Evolutionary conservation across 306 rosid genomes (phyloP), one percentile per base, ranked within the genome.

Genomic region (Cicer arietinum): DNA sequence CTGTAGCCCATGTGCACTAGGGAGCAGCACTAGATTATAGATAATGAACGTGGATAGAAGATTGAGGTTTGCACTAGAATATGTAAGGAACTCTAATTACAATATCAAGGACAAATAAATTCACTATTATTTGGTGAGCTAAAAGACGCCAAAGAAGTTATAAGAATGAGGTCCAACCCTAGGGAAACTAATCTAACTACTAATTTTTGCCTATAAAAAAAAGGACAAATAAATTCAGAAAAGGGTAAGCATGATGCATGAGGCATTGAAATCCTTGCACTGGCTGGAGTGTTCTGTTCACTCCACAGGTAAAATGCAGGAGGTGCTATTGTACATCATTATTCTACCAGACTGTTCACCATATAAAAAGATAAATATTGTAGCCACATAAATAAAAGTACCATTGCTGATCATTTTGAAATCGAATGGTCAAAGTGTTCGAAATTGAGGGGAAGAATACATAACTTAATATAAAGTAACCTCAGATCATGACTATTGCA

Each of bases 1-100:
- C 40, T 51, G 22, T 61, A 12, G 69, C 65, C 53, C 50, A 71
- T 60, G 80, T 72, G 54, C 58, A 76, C 30, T n/a, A 17, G 13
- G 16, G 37, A 69, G 35, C 20, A 37, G 48, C 67, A 60, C 45
- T 61, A 43, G 0, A 70, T 37, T 13, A 56, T 54, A 48, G 35
- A 75, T 56, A 50, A 67, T 6, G 66, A 56, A 48, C 9, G 17
- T 44, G 22, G 46, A 78, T 52, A 39, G 7, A 69, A 69, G n/a
- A 40, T 48, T 10, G 62, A 46, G 53, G 60, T 64, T 56, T 73
- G 17, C 58, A 54, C 50, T 41, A 50, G 14, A 35, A 62, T 30
- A 62, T 42, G 56, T 45, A 56, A 41, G 78, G 11, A 69, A 65
- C 67, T 46, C 52, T 10, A 75, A 54, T 63, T 35, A 48, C 1